A percentile compares a stretch with the other conserved stretches of the same genome.
Evolutionary conservation across 2,329 filamentous ascomycete genomes (phyloP).

Genomic region (Colletotrichum sp.): DNA sequence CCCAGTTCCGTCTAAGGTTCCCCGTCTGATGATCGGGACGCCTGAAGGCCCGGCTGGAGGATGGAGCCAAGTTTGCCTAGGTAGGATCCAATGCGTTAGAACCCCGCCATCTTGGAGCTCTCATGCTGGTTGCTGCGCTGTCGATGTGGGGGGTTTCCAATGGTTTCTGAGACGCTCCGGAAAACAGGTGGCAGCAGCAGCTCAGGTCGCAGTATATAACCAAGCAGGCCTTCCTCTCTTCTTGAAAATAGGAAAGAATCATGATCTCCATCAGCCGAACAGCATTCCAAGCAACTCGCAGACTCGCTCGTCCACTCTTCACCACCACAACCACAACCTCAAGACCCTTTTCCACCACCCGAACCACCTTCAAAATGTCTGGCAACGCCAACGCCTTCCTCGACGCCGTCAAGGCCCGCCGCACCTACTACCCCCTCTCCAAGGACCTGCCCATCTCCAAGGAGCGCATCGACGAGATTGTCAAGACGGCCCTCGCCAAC

Average conservation of each 20-base stretch:
- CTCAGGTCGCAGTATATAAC: background rate
- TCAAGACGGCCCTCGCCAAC: conserved; percentile 67
- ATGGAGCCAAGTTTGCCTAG: background rate
- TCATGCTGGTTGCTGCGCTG: conserved; percentile 7
- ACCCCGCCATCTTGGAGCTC: background rate
- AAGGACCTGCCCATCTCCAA: conserved; percentile 66
- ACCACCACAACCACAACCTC: background rate
- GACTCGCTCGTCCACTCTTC: background rate
- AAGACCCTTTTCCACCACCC: conserved; percentile 2
- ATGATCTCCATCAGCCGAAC: conserved; percentile 14
- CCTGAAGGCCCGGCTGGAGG: background rate
- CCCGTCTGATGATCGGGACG: conserved; percentile 31
- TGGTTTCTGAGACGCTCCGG: conserved; percentile 7
- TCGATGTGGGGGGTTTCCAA: conserved; percentile 3
- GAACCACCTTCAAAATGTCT: conserved; percentile 17
- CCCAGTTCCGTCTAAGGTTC: conserved; percentile 25
- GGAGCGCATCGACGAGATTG: conserved; percentile 67
- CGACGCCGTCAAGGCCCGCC: conserved; percentile 70
- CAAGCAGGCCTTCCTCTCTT: background rate
- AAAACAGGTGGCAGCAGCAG: background rate
- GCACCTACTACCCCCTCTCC: conserved; percentile 71
- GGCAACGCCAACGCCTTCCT: conserved; percentile 58
- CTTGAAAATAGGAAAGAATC: too few species aligned
- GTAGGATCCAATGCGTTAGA: background rate
- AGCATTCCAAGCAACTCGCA: background rate